A percentile compares a stretch with the other conserved stretches of the same genome.
Evolutionary conservation across 768 basidiomycete genomes (phyloP).

Genomic region (Mycena kentingensis): DNA sequence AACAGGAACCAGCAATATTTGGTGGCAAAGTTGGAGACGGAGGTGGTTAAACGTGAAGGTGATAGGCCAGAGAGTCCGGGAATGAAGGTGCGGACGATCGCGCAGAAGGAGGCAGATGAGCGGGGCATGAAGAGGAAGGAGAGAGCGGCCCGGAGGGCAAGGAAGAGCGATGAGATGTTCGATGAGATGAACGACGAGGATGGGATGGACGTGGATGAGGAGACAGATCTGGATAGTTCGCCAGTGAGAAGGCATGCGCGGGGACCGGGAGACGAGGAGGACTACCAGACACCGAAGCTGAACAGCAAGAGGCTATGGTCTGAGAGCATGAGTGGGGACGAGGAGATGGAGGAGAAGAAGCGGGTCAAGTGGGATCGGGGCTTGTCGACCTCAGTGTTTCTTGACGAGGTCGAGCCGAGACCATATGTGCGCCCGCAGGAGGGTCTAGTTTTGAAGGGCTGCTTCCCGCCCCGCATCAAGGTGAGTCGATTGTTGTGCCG

Average conservation of each 20-base stretch:
- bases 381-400: constrained; percentile 58
- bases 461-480: constrained; percentile 68
- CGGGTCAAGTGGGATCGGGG: constrained; percentile 81
- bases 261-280: constrained; percentile 81
- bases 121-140: constrained; percentile 53
- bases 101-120: constrained; percentile 70
- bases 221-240: constrained; percentile 26
- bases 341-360: constrained; percentile 41
- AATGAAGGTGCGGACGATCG: constrained; percentile 69
- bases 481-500: constrained; percentile 36
- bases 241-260: constrained; percentile 46
- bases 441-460: constrained; percentile 54
- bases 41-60: constrained; percentile 71
- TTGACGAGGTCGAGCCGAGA: constrained; percentile 64
- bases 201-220: constrained; percentile 31
- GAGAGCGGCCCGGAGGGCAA: constrained; percentile 63
- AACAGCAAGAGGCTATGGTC: constrained; percentile 45
- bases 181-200: constrained; percentile 31
- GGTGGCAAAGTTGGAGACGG: constrained; percentile 62
- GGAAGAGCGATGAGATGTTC: constrained; percentile 40
- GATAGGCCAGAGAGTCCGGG: constrained; percentile 74
- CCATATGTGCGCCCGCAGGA: constrained; percentile 46
- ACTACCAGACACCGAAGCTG: constrained; percentile 68
- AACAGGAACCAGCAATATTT: constrained; percentile 68
- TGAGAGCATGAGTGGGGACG: constrained; percentile 35